Evolutionary conservation across 2,329 filamentous ascomycete genomes (phyloP), one percentile per base, ranked within the genome.

Genomic region (Phialophora expanda): DNA sequence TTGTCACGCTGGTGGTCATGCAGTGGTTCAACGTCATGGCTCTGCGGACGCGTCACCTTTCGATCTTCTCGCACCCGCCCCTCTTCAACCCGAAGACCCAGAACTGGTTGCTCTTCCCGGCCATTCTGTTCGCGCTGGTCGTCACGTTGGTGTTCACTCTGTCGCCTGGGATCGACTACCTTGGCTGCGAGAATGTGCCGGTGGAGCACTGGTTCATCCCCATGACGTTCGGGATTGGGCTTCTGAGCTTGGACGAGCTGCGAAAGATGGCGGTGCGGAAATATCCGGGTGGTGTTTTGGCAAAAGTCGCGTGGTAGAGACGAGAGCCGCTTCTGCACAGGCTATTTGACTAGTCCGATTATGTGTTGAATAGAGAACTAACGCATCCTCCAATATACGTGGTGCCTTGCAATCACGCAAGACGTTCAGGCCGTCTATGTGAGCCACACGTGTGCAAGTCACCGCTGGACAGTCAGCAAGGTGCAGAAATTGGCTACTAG

Each of bases 1-100:
- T 93, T 72, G 85, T 93, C 70, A 93, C 89, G 66, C 80, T 94
- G 24, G 90, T 94, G 1, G 87, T 93, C 56, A 92, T 93, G 89
- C 86, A 80, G 76, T 83, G 84, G 83, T 92, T 92, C 81, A 91
- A 90, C 74, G 81, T 93, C 3, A 84, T 93, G 73, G 87, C 87
- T 1, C 83, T 90, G 4, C 83, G 90, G 17, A 93, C 87, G 1
- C 82, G 88, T 1, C 82, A 86, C 1, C 81, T 89, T 24, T 86
- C 85, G 62, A 85, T 93, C 69, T 87, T 93, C 75, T 88, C 91
- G 74, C 90, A 93, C 71, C 87, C 88, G 2, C 90, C 90, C 0
- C 68, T 85, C 7, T 87, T 89, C 76, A 89, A 89, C 75, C 85
- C 82, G 71, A 74, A 78, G 11, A 90, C 88, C 0, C 83, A 86